These are phyloP conservation scores for Xylariaceae sp. DNA, from an alignment of 2,329 filamentous ascomycete genomes.

Conservation along the genomic window DNA sequence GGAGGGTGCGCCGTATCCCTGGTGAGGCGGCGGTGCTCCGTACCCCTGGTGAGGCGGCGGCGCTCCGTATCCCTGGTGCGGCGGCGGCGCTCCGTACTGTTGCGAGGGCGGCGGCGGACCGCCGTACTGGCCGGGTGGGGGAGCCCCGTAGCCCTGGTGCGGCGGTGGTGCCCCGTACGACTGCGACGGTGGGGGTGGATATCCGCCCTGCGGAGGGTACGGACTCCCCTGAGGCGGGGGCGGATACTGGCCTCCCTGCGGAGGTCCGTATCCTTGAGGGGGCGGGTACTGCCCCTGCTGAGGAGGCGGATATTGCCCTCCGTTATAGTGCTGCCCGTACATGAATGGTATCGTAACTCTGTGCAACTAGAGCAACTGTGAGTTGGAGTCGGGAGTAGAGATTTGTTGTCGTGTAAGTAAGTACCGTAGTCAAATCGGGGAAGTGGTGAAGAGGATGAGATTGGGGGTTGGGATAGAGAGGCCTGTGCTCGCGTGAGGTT, in stretches of 20 bases:
- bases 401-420: too few relatives aligned
- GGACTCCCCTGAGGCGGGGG: slow-evolving; percentile 1
- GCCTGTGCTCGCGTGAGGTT: too few relatives aligned
- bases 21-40: slow-evolving; percentile 28
- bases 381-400: too few relatives aligned
- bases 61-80: slow-evolving; percentile 29
- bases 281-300: slow-evolving; percentile 24
- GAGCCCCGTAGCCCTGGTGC: slow-evolving; percentile 5
- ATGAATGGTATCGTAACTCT: too few relatives aligned
- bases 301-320: slow-evolving; percentile 17
- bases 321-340: too few relatives aligned
- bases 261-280: slow-evolving; percentile 10
- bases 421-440: too few relatives aligned
- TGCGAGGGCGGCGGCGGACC: slow-evolving; percentile 8
- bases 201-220: slow-evolving; percentile 12
- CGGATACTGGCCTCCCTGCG: slow-evolving; percentile 16
- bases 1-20: slow-evolving; percentile 32
- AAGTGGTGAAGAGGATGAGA: too few relatives aligned
- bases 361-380: too few relatives aligned
- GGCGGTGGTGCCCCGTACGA: slow-evolving; percentile 1
- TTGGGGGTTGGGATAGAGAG: too few relatives aligned
- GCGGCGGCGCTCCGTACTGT: slow-evolving; percentile 27
- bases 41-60: slow-evolving; percentile 30
- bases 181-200: slow-evolving; percentile 5
- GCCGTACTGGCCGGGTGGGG: slow-evolving; percentile 10